phyloP scores from a whole-genome alignment of 306 rosid genomes.

The Delonix regia region DNA sequence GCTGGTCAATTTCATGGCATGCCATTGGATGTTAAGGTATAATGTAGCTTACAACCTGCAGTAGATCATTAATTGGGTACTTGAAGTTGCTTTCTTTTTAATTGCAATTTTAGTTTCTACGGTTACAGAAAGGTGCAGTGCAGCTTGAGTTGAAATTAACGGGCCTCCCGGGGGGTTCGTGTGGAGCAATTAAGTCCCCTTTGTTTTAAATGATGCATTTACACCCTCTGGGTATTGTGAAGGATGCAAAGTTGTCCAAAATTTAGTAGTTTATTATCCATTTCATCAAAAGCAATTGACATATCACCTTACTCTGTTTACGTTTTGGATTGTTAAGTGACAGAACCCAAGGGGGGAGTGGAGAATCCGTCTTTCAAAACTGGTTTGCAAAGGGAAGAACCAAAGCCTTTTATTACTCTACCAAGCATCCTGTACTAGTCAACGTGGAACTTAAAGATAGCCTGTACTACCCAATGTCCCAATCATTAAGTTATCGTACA shows the following conservation, averaged over 20 bases:
- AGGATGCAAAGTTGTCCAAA: slow-evolving; percentile 1
- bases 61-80: slow-evolving; percentile 22
- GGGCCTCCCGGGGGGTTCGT: too few species aligned
- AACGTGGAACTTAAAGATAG: too few species aligned
- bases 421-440: too few species aligned
- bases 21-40: slow-evolving; percentile 92
- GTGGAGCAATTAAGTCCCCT: background rate
- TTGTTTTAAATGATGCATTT: background rate
- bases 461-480: too few species aligned
- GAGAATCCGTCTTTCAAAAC: too few species aligned
- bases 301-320: background rate
- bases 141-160: background rate
- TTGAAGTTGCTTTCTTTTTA: background rate
- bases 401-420: too few species aligned
- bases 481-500: too few species aligned
- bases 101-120: background rate
- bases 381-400: too few species aligned
- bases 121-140: background rate
- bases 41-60: background rate
- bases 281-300: background rate
- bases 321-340: background rate
- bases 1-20: slow-evolving; percentile 98
- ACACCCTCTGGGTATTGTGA: background rate
- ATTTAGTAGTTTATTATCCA: background rate
- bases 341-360: too few species aligned